Evolutionary conservation across 805 yeast species (phyloP).

Genomic region (Ogataea glucozyma): DNA sequence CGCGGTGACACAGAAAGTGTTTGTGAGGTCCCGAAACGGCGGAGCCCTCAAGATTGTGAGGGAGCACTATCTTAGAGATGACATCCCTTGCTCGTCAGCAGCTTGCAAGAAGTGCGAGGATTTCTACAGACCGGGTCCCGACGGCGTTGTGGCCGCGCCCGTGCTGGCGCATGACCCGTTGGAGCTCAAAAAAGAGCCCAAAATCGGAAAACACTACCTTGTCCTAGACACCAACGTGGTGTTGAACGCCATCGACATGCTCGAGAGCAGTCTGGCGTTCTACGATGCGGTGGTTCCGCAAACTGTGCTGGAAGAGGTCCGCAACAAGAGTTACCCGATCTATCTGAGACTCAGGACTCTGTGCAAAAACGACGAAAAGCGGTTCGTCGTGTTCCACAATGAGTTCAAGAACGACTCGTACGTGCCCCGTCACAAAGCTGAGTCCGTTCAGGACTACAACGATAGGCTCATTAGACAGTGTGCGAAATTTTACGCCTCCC

Average conservation of each 20-base stretch:
- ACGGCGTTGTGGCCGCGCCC: slow-evolving; percentile 65
- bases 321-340: slow-evolving; percentile 82
- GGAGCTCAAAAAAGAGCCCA: slow-evolving; percentile 37
- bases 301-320: slow-evolving; percentile 90
- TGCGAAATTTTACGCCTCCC: slow-evolving; percentile 70
- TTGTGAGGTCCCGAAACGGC: slow-evolving; percentile 87
- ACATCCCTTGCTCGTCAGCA: slow-evolving; percentile 85
- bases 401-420: slow-evolving; percentile 79
- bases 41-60: slow-evolving; percentile 88
- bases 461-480: slow-evolving; percentile 85
- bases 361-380: slow-evolving; percentile 71
- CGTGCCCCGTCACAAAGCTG: slow-evolving; percentile 60
- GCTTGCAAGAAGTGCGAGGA: slow-evolving; percentile 64
- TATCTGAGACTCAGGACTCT: slow-evolving; percentile 81
- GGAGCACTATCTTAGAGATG: slow-evolving; percentile 90
- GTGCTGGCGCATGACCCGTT: slow-evolving; percentile 67
- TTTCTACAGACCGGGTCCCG: slow-evolving; percentile 59
- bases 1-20: slow-evolving; percentile 82
- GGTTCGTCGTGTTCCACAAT: slow-evolving; percentile 90
- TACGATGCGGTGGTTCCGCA: slow-evolving; percentile 94
- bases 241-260: slow-evolving; percentile 82
- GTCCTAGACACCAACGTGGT: slow-evolving; percentile 88
- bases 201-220: slow-evolving; percentile 72
- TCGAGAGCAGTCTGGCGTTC: slow-evolving; percentile 76
- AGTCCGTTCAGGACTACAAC: slow-evolving; percentile 83